phyloP scores from a whole-genome alignment of 371 early-diverging fungal genomes.

The Actinomortierella ambigua region DNA sequence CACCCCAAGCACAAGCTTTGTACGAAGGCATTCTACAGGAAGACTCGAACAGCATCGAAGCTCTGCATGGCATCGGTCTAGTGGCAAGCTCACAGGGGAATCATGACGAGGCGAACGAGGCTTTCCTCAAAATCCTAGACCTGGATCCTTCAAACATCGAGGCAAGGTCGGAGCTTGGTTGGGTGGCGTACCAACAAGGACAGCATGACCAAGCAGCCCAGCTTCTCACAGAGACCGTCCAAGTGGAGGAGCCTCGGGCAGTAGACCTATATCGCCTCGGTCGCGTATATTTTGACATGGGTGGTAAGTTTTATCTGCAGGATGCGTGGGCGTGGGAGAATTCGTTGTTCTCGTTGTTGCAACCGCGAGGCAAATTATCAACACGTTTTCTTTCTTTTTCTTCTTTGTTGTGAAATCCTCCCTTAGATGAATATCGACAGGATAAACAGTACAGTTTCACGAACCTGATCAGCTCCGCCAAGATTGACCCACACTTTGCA shows the following conservation, averaged over 20 bases:
- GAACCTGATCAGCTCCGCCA: conserved; percentile 75
- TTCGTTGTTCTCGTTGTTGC: too few species aligned
- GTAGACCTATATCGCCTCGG: conserved; percentile 73
- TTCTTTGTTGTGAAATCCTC: not conserved
- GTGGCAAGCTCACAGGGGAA: conserved; percentile 36
- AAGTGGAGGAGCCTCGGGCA: conserved; percentile 50
- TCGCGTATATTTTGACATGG: conserved; percentile 80
- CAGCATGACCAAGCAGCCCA: conserved; percentile 62
- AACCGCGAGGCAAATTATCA: conserved; percentile 4
- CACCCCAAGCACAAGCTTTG: conserved; percentile 53
- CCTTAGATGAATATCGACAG: conserved; percentile 48
- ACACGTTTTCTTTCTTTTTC: not conserved
- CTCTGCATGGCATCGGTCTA: conserved; percentile 53
- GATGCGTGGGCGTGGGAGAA: too few species aligned
- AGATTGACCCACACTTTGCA: conserved; percentile 68
- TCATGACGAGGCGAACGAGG: conserved; percentile 56
- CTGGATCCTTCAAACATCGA: conserved; percentile 53
- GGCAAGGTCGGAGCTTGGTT: conserved; percentile 63
- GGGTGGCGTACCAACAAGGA: conserved; percentile 63
- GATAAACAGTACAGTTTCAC: conserved; percentile 68
- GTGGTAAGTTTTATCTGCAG: too few species aligned
- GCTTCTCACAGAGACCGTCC: conserved; percentile 59
- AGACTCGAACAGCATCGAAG: conserved; percentile 53
- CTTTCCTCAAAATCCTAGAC: conserved; percentile 56
- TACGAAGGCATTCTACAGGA: conserved; percentile 59